Conservation (phyloP, 768 basidiomycete species). For the Boletus rubropictus region DNA sequence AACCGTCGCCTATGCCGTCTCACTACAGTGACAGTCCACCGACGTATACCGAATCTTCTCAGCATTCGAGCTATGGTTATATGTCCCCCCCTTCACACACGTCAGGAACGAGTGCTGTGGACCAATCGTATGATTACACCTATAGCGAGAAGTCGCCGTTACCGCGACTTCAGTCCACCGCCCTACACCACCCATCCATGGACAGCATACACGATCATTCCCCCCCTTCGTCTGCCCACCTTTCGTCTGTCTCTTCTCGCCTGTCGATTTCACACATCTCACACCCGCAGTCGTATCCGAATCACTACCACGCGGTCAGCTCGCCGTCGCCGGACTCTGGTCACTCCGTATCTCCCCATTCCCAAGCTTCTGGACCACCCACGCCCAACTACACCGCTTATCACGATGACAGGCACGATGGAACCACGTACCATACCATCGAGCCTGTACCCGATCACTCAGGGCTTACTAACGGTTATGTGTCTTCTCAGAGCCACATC, state of each 20-base stretch:
- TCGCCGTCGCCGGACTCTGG: slow-evolving; percentile 49
- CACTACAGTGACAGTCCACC: slow-evolving; percentile 30
- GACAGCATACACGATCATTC: slow-evolving; percentile 27
- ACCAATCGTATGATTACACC: slow-evolving; percentile 27
- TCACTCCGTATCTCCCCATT: slow-evolving; percentile 40
- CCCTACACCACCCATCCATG: slow-evolving; percentile 25
- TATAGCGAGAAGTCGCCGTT: slow-evolving; percentile 29
- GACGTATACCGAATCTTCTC: slow-evolving; percentile 28
- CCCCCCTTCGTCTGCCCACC: slow-evolving; percentile 28
- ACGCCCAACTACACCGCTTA: slow-evolving; percentile 40
- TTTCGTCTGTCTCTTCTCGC: slow-evolving; percentile 41
- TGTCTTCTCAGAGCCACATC: slow-evolving; percentile 27
- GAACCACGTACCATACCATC: slow-evolving; percentile 35
- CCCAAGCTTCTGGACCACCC: slow-evolving; percentile 28
- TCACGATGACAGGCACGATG: slow-evolving; percentile 38
- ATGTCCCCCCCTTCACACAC: slow-evolving; percentile 23
- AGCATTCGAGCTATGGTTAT: slow-evolving; percentile 29
- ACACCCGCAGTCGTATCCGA: slow-evolving; percentile 44
- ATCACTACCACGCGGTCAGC: slow-evolving; percentile 31
- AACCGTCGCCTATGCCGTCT: slow-evolving; percentile 27
- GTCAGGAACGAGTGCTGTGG: slow-evolving; percentile 19
- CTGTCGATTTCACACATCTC: slow-evolving; percentile 59
- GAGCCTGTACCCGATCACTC: slow-evolving; percentile 30
- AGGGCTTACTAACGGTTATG: slow-evolving; percentile 29
- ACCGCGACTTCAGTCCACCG: slow-evolving; percentile 28